Conservation (phyloP, 2,329 filamentous ascomycete genomes). For the Cladorrhinum sp. region DNA sequence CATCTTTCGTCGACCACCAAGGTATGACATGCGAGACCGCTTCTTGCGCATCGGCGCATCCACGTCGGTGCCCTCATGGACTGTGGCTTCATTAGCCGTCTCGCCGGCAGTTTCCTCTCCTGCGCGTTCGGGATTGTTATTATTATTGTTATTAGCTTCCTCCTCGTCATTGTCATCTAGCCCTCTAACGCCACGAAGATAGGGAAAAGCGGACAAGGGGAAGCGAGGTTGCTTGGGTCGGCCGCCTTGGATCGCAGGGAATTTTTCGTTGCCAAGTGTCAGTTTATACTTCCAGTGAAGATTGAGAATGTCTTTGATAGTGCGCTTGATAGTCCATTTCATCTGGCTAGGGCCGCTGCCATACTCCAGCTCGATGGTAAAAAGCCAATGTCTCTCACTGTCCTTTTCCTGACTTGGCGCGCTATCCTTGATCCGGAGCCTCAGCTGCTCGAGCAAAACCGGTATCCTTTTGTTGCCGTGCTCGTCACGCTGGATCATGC, state of each 20-base stretch:
- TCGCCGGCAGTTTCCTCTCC: constrained; percentile 31
- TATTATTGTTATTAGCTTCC: constrained; percentile 12
- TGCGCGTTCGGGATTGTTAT: constrained; percentile 9
- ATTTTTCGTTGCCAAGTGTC: constrained; percentile 77
- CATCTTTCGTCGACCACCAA: constrained; percentile 53
- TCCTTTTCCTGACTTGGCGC: constrained; percentile 62
- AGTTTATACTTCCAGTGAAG: constrained; percentile 92
- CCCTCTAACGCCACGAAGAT: constrained; percentile 75
- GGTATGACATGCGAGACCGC: constrained; percentile 52
- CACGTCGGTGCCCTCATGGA: constrained; percentile 57
- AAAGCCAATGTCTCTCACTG: constrained; percentile 72
- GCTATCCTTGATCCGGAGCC: constrained; percentile 81
- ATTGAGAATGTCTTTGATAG: constrained; percentile 85
- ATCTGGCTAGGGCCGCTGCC: constrained; percentile 93
- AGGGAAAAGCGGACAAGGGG: constrained; percentile 84
- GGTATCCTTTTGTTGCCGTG: constrained; percentile 93
- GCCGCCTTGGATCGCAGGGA: constrained; percentile 66
- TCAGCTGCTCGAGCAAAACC: constrained; percentile 90
- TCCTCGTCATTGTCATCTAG: constrained; percentile 80
- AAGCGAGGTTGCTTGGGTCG: constrained; percentile 84
- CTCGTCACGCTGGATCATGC: constrained; percentile 97
- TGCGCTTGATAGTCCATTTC: constrained; percentile 91
- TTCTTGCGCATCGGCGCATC: constrained; percentile 49
- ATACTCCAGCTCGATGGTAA: constrained; percentile 92
- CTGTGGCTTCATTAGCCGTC: constrained; percentile 44